Conservation (phyloP, 805 yeast genomes). For the Saturnispora hagleri region DNA sequence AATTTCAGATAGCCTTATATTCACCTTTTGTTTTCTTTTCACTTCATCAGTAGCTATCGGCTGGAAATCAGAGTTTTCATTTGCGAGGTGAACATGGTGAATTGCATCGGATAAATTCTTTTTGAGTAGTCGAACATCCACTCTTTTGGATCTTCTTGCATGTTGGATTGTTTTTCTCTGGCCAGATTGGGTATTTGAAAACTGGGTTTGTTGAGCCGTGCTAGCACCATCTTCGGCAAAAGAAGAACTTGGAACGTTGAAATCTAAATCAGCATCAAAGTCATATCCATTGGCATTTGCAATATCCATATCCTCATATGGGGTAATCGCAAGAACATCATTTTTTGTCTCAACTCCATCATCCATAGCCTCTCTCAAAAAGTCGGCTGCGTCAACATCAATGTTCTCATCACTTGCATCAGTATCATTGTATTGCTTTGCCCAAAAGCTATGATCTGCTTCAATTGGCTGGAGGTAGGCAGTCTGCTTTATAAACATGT, state of each 20-base stretch:
- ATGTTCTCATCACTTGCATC: slow-evolving; percentile 24
- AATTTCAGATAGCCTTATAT: slow-evolving; percentile 16
- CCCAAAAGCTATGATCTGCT: slow-evolving; percentile 68
- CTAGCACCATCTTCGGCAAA: background rate
- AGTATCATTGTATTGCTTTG: slow-evolving; percentile 39
- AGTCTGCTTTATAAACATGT: slow-evolving; percentile 13
- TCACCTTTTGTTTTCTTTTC: slow-evolving; percentile 5
- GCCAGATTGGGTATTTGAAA: slow-evolving; percentile 4
- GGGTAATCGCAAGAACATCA: slow-evolving; percentile 17
- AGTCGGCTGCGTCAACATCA: slow-evolving; percentile 13
- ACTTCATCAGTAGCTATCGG: background rate
- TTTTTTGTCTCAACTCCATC: slow-evolving; percentile 2
- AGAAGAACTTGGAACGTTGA: background rate
- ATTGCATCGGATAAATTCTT: slow-evolving; percentile 65
- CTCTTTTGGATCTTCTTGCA: slow-evolving; percentile 68
- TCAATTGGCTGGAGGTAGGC: slow-evolving; percentile 8
- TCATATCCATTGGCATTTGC: slow-evolving; percentile 11
- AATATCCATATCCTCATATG: slow-evolving; percentile 27
- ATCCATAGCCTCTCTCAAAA: slow-evolving; percentile 10
- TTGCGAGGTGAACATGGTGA: slow-evolving; percentile 1
- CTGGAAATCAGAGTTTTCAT: background rate
- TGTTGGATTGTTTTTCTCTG: slow-evolving; percentile 38
- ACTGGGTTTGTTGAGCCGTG: background rate
- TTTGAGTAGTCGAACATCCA: slow-evolving; percentile 65
- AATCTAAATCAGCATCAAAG: slow-evolving; percentile 11